Conservation (phyloP, 2,329 filamentous ascomycete species). For the Pezicula radicicola region DNA sequence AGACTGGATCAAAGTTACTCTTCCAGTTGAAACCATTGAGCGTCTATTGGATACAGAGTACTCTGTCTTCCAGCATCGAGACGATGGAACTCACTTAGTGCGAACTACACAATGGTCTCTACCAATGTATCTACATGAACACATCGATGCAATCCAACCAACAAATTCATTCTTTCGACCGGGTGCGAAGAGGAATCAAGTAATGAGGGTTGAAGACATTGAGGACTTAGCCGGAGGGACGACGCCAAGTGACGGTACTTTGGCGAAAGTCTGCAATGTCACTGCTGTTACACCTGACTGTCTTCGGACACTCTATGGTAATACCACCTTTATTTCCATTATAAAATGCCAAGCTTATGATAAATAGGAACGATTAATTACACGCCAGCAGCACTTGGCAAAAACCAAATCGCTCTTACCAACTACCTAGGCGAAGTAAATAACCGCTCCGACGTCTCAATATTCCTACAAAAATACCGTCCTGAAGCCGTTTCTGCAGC, state of each 20-base stretch:
- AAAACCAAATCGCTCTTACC: constrained; percentile 3
- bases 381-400: background rate
- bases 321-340: background rate
- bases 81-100: constrained; percentile 47
- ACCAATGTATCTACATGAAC: constrained; percentile 51
- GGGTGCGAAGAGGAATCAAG: background rate
- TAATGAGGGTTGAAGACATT: background rate
- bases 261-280: background rate
- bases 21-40: constrained; percentile 50
- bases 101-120: constrained; percentile 56
- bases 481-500: background rate
- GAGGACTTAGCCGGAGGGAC: background rate
- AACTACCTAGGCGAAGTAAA: constrained; percentile 5
- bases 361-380: background rate
- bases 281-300: constrained; percentile 1
- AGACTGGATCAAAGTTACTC: constrained; percentile 53
- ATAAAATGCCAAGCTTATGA: background rate
- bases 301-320: constrained; percentile 4
- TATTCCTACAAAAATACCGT: constrained; percentile 1
- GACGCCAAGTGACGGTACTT: background rate
- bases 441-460: background rate
- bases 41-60: constrained; percentile 50
- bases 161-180: constrained; percentile 56
- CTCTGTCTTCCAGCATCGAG: constrained; percentile 45
- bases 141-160: constrained; percentile 58